phyloP scores from a whole-genome alignment of 805 yeast species.

The Saturnispora sanitii region DNA sequence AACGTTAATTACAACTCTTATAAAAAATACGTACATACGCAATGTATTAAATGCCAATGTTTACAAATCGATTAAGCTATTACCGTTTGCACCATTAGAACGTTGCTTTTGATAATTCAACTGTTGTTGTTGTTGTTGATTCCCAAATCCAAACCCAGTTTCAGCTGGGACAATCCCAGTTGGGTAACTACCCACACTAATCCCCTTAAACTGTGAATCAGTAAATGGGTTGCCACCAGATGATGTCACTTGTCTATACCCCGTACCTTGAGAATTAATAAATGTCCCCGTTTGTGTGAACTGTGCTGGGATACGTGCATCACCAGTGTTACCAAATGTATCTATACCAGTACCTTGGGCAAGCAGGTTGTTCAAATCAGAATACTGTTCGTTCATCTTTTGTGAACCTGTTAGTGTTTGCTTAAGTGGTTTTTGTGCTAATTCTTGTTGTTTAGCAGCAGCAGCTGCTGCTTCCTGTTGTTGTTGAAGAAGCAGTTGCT shows the following conservation, averaged over 20 bases:
- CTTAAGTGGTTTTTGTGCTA: conserved; percentile 26
- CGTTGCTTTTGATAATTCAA: no score
- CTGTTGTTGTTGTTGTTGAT: conserved; percentile 35
- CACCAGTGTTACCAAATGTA: conserved; percentile 86
- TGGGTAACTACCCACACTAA: conserved; percentile 15
- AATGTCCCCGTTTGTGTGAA: conserved; percentile 76
- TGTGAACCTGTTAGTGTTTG: conserved; percentile 45
- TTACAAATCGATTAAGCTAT: conserved; percentile 27
- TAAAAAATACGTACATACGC: no score
- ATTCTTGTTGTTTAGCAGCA: conserved; percentile 26
- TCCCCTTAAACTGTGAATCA: conserved; percentile 64
- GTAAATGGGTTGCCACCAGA: conserved; percentile 51
- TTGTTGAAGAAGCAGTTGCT: conserved; percentile 9
- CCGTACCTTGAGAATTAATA: conserved; percentile 84
- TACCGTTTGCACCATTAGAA: no score
- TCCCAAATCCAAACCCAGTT: conserved; percentile 94
- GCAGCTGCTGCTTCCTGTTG: conserved; percentile 11
- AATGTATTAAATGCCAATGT: no score
- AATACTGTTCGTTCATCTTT: conserved; percentile 44
- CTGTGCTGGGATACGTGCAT: conserved; percentile 81
- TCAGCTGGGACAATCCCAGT: conserved; percentile 58
- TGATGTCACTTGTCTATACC: conserved; percentile 46
- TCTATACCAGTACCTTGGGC: conserved; percentile 88
- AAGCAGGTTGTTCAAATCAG: conserved; percentile 68
- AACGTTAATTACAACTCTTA: no score